These are phyloP conservation scores for Epichloe amarillans DNA, from an alignment of 2,329 filamentous ascomycete genomes.

Conservation along the genomic window DNA sequence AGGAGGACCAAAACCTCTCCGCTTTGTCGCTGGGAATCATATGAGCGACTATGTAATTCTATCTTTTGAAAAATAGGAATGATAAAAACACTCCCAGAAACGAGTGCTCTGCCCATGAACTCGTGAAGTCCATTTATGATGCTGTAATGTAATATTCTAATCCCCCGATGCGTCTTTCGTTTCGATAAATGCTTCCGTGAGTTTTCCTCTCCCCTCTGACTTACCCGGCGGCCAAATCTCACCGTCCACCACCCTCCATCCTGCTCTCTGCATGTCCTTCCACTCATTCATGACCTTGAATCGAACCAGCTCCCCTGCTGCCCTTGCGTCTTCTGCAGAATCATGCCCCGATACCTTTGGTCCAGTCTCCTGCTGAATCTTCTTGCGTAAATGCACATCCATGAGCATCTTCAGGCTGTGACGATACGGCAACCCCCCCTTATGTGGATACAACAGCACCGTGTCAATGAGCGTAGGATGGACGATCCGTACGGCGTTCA, in stretches of 20 bases:
- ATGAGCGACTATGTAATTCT: conserved; percentile 23
- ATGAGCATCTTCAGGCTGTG: conserved; percentile 66
- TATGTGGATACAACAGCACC: conserved; percentile 69
- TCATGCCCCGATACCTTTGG: conserved; percentile 58
- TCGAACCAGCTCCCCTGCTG: conserved; percentile 75
- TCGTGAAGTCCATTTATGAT: not conserved
- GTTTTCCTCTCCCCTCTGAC: conserved; percentile 8
- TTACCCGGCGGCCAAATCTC: conserved; percentile 27
- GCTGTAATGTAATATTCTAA: not conserved
- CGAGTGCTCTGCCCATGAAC: not conserved
- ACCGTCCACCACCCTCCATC: conserved; percentile 50
- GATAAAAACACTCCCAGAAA: not conserved
- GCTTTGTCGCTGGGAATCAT: conserved; percentile 10
- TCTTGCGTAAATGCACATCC: conserved; percentile 52
- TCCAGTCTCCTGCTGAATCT: conserved; percentile 60
- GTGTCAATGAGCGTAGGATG: conserved; percentile 82
- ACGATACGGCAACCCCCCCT: conserved; percentile 58
- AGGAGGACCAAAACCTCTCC: not conserved
- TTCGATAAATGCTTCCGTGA: conserved; percentile 28
- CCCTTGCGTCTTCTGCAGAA: conserved; percentile 78
- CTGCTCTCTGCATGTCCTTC: conserved; percentile 49
- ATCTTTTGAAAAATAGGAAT: conserved; percentile 11
- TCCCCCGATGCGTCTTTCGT: not conserved
- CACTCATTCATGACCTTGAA: conserved; percentile 58
- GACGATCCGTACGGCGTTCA: conserved; percentile 73